Evolutionary conservation across 257 asterid genomes (phyloP), one percentile per base, ranked within the genome.

Genomic region (Primulina tabacum): DNA sequence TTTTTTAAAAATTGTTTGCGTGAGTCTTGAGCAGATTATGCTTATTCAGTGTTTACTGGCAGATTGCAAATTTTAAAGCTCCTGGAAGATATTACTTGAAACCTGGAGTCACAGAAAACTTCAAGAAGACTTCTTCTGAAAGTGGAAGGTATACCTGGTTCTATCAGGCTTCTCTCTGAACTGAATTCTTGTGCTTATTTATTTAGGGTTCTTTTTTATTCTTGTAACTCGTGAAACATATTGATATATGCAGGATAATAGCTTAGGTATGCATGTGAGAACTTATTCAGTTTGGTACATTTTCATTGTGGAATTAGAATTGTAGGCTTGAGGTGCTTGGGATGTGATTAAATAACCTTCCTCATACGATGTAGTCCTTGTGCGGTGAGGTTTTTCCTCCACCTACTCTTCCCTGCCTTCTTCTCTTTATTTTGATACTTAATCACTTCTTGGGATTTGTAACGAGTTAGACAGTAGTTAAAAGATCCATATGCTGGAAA

Each of bases 51-150:
- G 65, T 53, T 74, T 76, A 52, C 60, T 64, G 38, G 73, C 81
- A 94, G 99, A 78, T 94, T 77, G 98, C 98, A 24, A 79, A 34
- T 76, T 85, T 67, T 67, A 89, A 82, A 83, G 83, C 96, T 69
- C 92, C 97, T 64, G 99, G 96, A 78, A 89, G 85, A 83, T 94
- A 94, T 80, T 69, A 85, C 81, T 70, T 94, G 76, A 94, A 89
- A 76, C 84, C 87, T 20, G 97, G 79, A 78, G 77, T 75, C 71
- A 81, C 71, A 68, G 96, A 82, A 71, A 69, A 73, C 84, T 77
- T 60, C 57, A 88, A 77, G 83, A 87, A 88, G 84, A 85, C 73
- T 69, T 77, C 87, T 18, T 68, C 80, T 62, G 90, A 82, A 75
- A 82, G 75, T 82, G 92, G 82, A 86, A 91, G 97, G 99, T 94